Conservation (phyloP, 2,329 filamentous ascomycete genomes). For the Ophiostoma novo-ulmi region DNA sequence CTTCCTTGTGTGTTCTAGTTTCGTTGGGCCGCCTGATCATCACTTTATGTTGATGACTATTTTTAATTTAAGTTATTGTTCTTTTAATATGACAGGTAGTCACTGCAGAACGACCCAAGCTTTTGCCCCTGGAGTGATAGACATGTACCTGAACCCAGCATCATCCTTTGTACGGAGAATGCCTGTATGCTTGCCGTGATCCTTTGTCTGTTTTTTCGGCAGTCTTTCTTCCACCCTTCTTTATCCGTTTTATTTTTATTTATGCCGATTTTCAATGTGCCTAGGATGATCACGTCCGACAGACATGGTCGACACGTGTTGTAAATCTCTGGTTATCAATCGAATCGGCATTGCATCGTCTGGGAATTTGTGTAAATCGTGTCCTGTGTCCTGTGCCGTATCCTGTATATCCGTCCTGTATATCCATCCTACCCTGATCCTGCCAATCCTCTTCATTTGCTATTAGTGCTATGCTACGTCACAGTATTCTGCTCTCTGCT, state of each 20-base stretch:
- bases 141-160: background rate
- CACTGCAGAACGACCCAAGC: background rate
- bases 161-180: background rate
- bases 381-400: background rate
- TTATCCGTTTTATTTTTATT: background rate
- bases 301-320: background rate
- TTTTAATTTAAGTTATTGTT: too few species aligned
- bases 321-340: background rate
- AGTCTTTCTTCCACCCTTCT: background rate
- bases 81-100: background rate
- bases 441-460: background rate
- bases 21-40: background rate
- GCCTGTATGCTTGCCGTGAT: background rate
- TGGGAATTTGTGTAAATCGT: background rate
- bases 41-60: background rate
- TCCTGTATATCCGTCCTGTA: background rate
- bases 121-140: background rate
- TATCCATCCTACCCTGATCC: background rate
- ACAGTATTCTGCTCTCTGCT: background rate
- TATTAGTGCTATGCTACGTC: too few species aligned
- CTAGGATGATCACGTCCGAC: background rate
- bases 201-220: background rate
- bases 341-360: background rate
- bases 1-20: background rate
- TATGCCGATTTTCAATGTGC: background rate